Base-by-base conservation (phyloP, 2,329 filamentous ascomycete species). In the Cladosporium sp. region DNA sequence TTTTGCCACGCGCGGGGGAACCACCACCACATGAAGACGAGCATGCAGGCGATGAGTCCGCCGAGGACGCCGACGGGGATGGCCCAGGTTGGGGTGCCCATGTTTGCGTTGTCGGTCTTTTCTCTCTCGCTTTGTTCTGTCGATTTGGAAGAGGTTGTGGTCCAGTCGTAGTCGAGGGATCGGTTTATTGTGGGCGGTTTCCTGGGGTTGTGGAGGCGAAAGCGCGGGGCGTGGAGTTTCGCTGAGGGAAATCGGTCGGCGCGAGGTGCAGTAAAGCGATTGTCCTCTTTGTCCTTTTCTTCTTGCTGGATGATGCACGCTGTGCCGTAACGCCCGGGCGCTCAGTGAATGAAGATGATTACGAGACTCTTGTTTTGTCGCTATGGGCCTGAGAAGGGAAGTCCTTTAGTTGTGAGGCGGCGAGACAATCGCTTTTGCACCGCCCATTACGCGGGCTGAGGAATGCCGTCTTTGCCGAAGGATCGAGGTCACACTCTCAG, bases 11-110 rank as follows among this genome's bases (percentile, higher is more conserved):
- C 47, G 28, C 63, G 62, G 6, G 67, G 67, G 42, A 69, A 68
- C 65, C 62, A 68, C 61, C 62, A 67, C 63, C 64, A 68, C 55
- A 68, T 54, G 52, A 67, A 66, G 40, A 62, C 25, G 40, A 68
- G 61, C 39, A 60, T 61, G 13, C 58, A 32, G 25, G 62, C 59
- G 32, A 62, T 61, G 10, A 69, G 56, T 20, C 40, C 66, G 20
- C 54, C 63, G 17, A 69, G 62, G 12, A 67, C 58, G 54, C 65
- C 66, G 12, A 68, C 65, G 34, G 67, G 67, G 7, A 68, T 57
- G n/a, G 63, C 64, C 60, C 62, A 65, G 32, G 60, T 28, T 47
- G 60, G 34, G 19, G 59, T 40, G 40, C 59, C 63, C 63, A 66
- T 66, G 40, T 8, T n/a, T 19, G 17, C 13, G 49, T 37, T 22